Percentiles rank a stretch among this genome's conserved stretches.
Evolutionary conservation across 2,329 filamentous ascomycete species (phyloP).

Genomic region (Hymenoscyphus occultus): DNA sequence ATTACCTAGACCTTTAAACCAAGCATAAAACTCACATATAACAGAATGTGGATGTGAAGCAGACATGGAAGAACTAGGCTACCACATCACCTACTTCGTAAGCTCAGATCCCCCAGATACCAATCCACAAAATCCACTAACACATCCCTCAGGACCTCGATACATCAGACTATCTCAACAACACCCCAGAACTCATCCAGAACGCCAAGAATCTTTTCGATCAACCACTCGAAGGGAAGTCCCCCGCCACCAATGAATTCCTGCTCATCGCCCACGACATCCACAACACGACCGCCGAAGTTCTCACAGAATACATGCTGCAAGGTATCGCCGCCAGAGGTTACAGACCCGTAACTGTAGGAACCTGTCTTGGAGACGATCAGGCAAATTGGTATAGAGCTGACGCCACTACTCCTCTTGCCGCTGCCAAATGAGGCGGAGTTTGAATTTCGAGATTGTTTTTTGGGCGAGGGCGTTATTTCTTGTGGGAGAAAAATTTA

Average conservation of each 20-base stretch:
- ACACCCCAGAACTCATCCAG: constrained; percentile 42
- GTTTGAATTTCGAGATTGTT: background rate
- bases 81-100: constrained; percentile 49
- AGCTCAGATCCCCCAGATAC: constrained; percentile 1
- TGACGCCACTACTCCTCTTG: constrained; percentile 13
- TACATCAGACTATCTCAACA: constrained; percentile 50
- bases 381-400: constrained; percentile 42
- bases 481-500: too few relatives aligned
- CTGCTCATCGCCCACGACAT: constrained; percentile 48
- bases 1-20: background rate
- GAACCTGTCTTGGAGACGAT: constrained; percentile 45
- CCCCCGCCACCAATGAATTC: constrained; percentile 35
- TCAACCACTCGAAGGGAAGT: constrained; percentile 18
- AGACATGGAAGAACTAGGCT: constrained; percentile 42
- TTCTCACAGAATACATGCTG: constrained; percentile 37
- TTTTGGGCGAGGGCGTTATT: background rate
- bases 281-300: constrained; percentile 35
- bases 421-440: background rate
- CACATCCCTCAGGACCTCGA: constrained; percentile 37
- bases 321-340: constrained; percentile 35
- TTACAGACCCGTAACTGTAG: constrained; percentile 42
- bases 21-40: background rate
- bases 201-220: constrained; percentile 42
- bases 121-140: background rate
- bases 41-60: constrained; percentile 35